phyloP scores from a whole-genome alignment of 257 asterid species.

The Hygrophila difformis region DNA sequence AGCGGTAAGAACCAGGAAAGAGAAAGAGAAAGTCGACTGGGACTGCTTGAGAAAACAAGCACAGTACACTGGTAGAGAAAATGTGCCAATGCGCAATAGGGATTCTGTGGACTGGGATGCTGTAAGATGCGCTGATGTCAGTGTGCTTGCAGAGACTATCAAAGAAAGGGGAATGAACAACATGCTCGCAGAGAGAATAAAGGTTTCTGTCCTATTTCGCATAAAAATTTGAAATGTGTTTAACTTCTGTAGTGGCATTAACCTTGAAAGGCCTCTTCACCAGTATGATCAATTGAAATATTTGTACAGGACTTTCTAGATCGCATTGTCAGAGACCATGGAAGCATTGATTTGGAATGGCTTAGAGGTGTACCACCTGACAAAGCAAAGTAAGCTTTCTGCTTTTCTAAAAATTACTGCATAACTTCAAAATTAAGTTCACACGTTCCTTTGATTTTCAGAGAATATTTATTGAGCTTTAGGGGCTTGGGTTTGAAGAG shows the following conservation, averaged over 20 bases:
- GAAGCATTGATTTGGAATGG: slow-evolving; percentile 90
- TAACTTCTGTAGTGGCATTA: slow-evolving; percentile 1
- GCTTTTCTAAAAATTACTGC: slow-evolving; percentile 11
- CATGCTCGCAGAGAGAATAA: slow-evolving; percentile 81
- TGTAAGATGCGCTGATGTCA: slow-evolving; percentile 70
- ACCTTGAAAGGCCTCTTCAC: slow-evolving; percentile 12
- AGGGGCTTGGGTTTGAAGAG: slow-evolving; percentile 96
- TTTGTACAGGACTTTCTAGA: slow-evolving; percentile 70
- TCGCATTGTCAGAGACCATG: slow-evolving; percentile 81
- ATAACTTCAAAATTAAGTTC: slow-evolving; percentile 3
- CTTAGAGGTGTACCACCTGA: slow-evolving; percentile 91
- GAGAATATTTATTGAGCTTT: slow-evolving; percentile 87
- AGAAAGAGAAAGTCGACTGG: slow-evolving; percentile 44
- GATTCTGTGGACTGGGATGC: slow-evolving; percentile 97
- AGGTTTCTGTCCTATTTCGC: slow-evolving; percentile 33
- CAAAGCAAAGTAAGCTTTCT: slow-evolving; percentile 69
- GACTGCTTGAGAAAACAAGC: slow-evolving; percentile 46
- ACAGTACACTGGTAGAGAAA: slow-evolving; percentile 30
- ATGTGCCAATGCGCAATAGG: slow-evolving; percentile 46
- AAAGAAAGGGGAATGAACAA: slow-evolving; percentile 98
- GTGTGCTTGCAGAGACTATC: slow-evolving; percentile 73
- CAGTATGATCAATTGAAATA: slow-evolving; percentile 17
- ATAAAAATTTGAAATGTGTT: slow-evolving; percentile 4
- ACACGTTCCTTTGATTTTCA: slow-evolving; percentile 28
- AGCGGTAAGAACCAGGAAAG: slow-evolving; percentile 35